phyloP scores from a whole-genome alignment of 139 green algal genomes.

The Spirogloea muscicola region DNA sequence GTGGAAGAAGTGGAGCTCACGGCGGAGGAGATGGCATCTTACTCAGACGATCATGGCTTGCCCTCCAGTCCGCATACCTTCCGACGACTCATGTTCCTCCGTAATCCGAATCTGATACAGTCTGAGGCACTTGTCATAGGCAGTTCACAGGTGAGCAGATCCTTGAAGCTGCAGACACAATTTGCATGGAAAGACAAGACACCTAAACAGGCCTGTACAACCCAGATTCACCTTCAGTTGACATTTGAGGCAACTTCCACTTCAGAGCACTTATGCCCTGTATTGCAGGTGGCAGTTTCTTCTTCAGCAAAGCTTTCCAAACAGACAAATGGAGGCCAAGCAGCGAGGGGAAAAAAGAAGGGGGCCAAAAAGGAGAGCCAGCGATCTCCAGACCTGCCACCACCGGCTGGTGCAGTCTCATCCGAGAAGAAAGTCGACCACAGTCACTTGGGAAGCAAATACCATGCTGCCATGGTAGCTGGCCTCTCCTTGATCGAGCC shows the following conservation, averaged over 20 bases:
- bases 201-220: too few relatives aligned
- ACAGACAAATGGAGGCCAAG: not conserved
- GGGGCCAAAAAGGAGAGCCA: constrained; percentile 7
- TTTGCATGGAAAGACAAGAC: too few relatives aligned
- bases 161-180: too few relatives aligned
- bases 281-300: not conserved
- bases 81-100: constrained; percentile 54
- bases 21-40: not conserved
- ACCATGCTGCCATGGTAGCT: constrained; percentile 53
- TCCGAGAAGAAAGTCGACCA: constrained; percentile 17
- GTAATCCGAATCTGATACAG: constrained; percentile 53
- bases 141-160: not conserved
- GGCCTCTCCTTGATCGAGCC: constrained; percentile 42
- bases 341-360: constrained; percentile 18
- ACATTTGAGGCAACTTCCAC: not conserved
- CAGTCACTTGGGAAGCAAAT: constrained; percentile 49
- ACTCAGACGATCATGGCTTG: not conserved
- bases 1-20: constrained; percentile 54
- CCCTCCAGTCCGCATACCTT: constrained; percentile 1
- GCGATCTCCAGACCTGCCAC: constrained; percentile 7
- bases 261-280: not conserved
- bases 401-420: not conserved
- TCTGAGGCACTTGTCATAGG: constrained; percentile 48
- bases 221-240: not conserved
- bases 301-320: not conserved